These are phyloP conservation scores for Ceratocystiopsis sp. DNA, from an alignment of 2,329 filamentous ascomycete genomes.

Conservation along the genomic window DNA sequence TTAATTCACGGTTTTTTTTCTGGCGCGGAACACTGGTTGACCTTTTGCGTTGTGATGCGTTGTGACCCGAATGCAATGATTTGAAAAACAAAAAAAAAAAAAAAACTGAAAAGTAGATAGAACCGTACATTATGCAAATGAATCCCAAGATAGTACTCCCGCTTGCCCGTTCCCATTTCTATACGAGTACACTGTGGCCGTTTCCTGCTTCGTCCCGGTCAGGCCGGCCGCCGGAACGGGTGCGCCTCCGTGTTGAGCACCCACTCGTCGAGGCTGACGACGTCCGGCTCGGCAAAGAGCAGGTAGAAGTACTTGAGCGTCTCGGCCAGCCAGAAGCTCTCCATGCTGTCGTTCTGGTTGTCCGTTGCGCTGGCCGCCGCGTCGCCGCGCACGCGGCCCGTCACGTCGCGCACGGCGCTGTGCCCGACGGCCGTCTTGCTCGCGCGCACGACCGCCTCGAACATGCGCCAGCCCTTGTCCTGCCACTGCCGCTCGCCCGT, in stretches of 20 bases:
- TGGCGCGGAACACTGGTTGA: too few relatives aligned
- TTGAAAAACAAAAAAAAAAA: too few relatives aligned
- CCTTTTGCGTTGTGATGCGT: too few relatives aligned
- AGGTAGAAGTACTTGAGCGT: constrained; percentile 88
- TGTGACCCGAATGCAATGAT: too few relatives aligned
- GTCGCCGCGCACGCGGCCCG: constrained; percentile 15
- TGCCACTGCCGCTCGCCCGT: constrained; percentile 60
- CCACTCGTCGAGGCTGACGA: constrained; percentile 53
- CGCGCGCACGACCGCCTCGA: constrained; percentile 47
- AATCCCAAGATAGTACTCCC: too few relatives aligned
- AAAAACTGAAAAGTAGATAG: too few relatives aligned
- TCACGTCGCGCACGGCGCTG: constrained; percentile 52
- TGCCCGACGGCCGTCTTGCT: constrained; percentile 52
- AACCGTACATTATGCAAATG: too few relatives aligned
- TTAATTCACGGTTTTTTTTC: too few relatives aligned
- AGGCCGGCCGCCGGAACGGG: constrained; percentile 32
- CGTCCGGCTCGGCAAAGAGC: constrained; percentile 50
- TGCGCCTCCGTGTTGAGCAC: constrained; percentile 50
- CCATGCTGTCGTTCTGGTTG: constrained; percentile 46
- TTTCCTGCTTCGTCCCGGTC: not conserved
- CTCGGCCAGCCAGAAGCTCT: constrained; percentile 83
- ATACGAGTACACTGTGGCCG: too few relatives aligned
- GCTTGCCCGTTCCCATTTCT: too few relatives aligned
- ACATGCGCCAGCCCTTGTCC: constrained; percentile 80
- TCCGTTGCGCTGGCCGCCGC: too few relatives aligned